A percentile compares a stretch with the other conserved stretches of the same genome.
Evolutionary conservation across 2,329 filamentous ascomycete species (phyloP).

Genomic region (Chrysoporthe austroafricana): DNA sequence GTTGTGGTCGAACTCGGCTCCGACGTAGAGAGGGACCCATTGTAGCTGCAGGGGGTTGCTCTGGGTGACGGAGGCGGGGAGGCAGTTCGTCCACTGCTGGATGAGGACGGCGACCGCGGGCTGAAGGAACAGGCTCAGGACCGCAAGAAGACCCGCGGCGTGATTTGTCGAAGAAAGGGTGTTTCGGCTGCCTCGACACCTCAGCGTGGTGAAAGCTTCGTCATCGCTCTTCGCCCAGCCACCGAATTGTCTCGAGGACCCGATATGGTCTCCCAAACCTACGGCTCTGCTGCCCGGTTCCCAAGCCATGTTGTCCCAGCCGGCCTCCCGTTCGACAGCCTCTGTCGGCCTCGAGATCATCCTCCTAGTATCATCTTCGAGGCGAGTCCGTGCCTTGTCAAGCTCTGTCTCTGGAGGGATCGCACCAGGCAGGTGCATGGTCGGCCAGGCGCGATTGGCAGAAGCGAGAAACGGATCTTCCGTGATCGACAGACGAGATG

Average conservation of each 20-base stretch:
- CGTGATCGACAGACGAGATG: conserved; percentile 20
- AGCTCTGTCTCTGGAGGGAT: conserved; percentile 20
- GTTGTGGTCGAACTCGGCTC: conserved; percentile 71
- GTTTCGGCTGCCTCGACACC: not conserved
- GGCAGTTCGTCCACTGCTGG: conserved; percentile 83
- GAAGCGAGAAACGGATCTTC: conserved; percentile 12
- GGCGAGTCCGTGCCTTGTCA: conserved; percentile 14
- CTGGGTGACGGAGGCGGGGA: conserved; percentile 63
- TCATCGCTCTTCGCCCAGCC: not conserved
- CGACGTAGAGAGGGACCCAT: conserved; percentile 76
- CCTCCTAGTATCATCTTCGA: conserved; percentile 22
- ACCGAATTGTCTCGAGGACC: not conserved
- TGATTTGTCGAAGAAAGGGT: not conserved
- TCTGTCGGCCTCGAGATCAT: conserved; percentile 5
- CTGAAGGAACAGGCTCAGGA: conserved; percentile 39
- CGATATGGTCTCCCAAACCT: not conserved
- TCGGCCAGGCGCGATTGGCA: conserved; percentile 18
- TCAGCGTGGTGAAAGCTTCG: not conserved
- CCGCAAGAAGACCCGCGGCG: conserved; percentile 42
- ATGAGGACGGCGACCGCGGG: conserved; percentile 63
- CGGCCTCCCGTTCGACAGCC: conserved; percentile 6
- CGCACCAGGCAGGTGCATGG: conserved; percentile 28
- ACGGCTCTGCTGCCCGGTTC: not conserved
- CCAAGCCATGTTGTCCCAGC: conserved; percentile 10
- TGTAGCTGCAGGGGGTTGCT: conserved; percentile 67